A percentile compares a stretch with the other conserved stretches of the same genome.
phyloP scores from a whole-genome alignment of 768 basidiomycete genomes.

The Porphyrellus cyaneotinctus region DNA sequence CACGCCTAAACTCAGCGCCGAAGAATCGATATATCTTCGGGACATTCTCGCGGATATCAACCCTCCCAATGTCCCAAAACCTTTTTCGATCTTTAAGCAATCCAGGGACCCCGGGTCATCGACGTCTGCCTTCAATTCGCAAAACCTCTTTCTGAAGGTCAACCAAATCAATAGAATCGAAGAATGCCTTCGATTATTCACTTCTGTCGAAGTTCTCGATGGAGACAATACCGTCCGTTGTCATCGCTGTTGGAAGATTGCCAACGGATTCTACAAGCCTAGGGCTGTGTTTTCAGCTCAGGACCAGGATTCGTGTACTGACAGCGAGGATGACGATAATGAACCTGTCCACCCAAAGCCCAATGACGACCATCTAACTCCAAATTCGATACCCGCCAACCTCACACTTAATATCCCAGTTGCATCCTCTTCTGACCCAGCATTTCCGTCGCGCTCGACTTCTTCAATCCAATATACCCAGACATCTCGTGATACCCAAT shows the following conservation, averaged over 20 bases:
- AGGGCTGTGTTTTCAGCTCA: constrained; percentile 17
- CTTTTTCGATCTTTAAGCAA: constrained; percentile 50
- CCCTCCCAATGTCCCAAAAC: constrained; percentile 37
- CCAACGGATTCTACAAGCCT: constrained; percentile 56
- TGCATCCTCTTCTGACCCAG: background rate
- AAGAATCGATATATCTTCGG: constrained; percentile 64
- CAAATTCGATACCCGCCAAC: constrained; percentile 28
- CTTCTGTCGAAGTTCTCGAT: constrained; percentile 87
- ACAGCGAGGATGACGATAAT: constrained; percentile 34
- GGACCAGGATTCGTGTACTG: constrained; percentile 28
- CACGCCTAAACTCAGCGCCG: constrained; percentile 49
- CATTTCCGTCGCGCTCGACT: constrained; percentile 30
- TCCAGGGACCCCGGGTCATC: constrained; percentile 24
- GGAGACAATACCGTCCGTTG: constrained; percentile 96
- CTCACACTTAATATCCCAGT: constrained; percentile 3
- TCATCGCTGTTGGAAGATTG: constrained; percentile 90
- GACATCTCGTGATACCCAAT: constrained; percentile 23
- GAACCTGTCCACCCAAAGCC: constrained; percentile 20
- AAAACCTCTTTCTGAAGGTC: constrained; percentile 27
- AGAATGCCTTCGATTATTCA: constrained; percentile 84
- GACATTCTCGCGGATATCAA: constrained; percentile 64
- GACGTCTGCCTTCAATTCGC: constrained; percentile 16
- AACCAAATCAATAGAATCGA: constrained; percentile 38
- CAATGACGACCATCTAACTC: constrained; percentile 12
- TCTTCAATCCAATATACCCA: constrained; percentile 38